These are phyloP conservation scores for Arabidopsis lyrata DNA, from an alignment of 441 rosid species.

Conservation along the genomic window DNA sequence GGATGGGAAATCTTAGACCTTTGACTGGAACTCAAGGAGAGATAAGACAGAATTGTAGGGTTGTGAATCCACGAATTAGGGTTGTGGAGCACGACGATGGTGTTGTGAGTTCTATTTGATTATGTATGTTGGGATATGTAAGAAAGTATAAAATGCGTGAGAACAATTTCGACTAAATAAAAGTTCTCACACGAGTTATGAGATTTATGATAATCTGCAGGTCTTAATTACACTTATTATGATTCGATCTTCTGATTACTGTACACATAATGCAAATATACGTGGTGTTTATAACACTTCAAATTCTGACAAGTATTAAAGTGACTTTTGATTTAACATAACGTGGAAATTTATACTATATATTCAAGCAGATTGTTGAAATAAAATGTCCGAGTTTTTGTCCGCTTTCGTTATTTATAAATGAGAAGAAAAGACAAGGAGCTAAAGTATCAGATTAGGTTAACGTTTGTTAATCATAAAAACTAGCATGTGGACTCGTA, in stretches of 20 bases:
- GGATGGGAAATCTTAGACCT: slow-evolving; percentile 62
- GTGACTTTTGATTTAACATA: neutral
- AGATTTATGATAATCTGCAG: neutral
- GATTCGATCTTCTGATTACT: neutral
- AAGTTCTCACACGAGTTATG: slow-evolving; percentile 18
- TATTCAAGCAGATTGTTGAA: neutral
- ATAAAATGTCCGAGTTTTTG: neutral
- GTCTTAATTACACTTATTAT: neutral
- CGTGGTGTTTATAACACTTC: neutral
- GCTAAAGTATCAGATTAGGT: slow-evolving; percentile 42
- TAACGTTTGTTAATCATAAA: slow-evolving; percentile 1
- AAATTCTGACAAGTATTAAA: neutral
- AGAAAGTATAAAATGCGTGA: slow-evolving; percentile 22
- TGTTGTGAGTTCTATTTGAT: slow-evolving; percentile 41
- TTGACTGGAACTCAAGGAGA: slow-evolving; percentile 60
- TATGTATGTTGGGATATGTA: slow-evolving; percentile 16
- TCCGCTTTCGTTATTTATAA: neutral
- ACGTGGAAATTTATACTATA: neutral
- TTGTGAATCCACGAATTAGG: slow-evolving; percentile 46
- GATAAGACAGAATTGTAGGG: slow-evolving; percentile 57
- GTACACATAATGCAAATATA: neutral
- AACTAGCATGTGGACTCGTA: slow-evolving; percentile 8
- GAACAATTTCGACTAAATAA: slow-evolving; percentile 34
- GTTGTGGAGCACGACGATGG: slow-evolving; percentile 32
- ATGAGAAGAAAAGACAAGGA: slow-evolving; percentile 31